phyloP scores from a whole-genome alignment of 805 yeast species.

The Jamesozyma rosinii region DNA sequence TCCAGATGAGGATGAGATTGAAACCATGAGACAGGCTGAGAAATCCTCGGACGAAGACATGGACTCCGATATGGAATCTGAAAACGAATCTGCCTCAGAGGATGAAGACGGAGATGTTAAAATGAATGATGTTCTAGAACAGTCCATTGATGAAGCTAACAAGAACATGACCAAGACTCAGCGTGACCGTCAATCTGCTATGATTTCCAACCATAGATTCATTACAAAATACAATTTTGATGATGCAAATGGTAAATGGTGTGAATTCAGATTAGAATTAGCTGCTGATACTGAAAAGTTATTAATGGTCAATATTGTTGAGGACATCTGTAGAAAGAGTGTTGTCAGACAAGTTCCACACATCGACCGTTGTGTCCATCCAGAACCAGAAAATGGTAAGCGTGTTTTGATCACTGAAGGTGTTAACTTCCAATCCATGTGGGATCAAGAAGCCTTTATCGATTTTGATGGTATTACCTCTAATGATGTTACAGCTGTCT shows the following conservation, averaged over 20 bases:
- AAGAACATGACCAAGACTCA: conserved; percentile 48
- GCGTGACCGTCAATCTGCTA: conserved; percentile 76
- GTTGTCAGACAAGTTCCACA: conserved; percentile 88
- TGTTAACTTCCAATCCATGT: conserved; percentile 93
- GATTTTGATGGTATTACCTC: conserved; percentile 84
- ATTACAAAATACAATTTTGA: conserved; percentile 82
- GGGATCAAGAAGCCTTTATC: conserved; percentile 92
- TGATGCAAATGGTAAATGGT: conserved; percentile 82
- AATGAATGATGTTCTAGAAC: conserved; percentile 22
- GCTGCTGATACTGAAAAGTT: conserved; percentile 83
- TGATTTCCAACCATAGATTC: conserved; percentile 61
- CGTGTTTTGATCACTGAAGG: conserved; percentile 91
- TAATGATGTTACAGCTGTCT: conserved; percentile 86
- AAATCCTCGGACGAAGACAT: conserved; percentile 57
- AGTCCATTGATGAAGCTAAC: conserved; percentile 19
- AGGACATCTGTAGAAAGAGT: conserved; percentile 77
- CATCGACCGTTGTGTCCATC: conserved; percentile 89
- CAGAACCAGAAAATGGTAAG: conserved; percentile 58
- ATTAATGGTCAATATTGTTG: conserved; percentile 94
- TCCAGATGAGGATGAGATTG: conserved; percentile 91
- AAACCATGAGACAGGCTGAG: conserved; percentile 77
- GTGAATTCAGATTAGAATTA: conserved; percentile 77
- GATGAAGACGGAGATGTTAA: conserved; percentile 34
- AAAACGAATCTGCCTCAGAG: conserved; percentile 36
- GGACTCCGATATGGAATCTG: conserved; percentile 33